Evolutionary conservation across 768 basidiomycete species (phyloP).

Genomic region (Tubosaeta brunneosetosa): DNA sequence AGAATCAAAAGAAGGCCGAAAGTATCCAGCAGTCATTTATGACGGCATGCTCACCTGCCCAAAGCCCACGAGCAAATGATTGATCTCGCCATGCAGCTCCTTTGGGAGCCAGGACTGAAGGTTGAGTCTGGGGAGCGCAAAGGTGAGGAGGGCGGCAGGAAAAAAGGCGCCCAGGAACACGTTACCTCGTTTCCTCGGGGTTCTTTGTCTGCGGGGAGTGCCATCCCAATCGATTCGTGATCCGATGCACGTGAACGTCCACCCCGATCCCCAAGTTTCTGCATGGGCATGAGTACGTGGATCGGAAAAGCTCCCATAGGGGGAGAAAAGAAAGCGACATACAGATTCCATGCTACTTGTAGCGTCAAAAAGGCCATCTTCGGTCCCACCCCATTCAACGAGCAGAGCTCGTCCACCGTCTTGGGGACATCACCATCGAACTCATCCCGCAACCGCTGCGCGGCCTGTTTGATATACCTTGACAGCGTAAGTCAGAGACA

Average conservation of each 20-base stretch:
- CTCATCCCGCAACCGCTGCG: slow-evolving; percentile 60
- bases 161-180: background rate
- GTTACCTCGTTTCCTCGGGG: slow-evolving; percentile 83
- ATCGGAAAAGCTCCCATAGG: no score
- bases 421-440: slow-evolving; percentile 84
- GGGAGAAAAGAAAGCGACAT: slow-evolving; percentile 18
- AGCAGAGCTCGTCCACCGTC: slow-evolving; percentile 83
- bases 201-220: slow-evolving; percentile 79
- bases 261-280: slow-evolving; percentile 92
- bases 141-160: background rate
- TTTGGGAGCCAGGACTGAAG: slow-evolving; percentile 73
- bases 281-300: no score
- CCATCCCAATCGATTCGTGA: slow-evolving; percentile 92
- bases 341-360: slow-evolving; percentile 84
- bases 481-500: background rate
- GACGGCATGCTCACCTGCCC: slow-evolving; percentile 55
- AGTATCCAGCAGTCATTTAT: background rate
- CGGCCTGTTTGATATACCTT: slow-evolving; percentile 74
- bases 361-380: slow-evolving; percentile 92
- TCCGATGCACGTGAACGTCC: slow-evolving; percentile 93
- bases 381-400: slow-evolving; percentile 87
- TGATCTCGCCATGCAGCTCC: slow-evolving; percentile 70
- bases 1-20: background rate
- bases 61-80: slow-evolving; percentile 78
- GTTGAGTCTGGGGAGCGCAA: background rate